A percentile compares a stretch with the other conserved stretches of the same genome.
Conservation (phyloP, 2,329 filamentous ascomycete species). For the Nigrospora oryzae region DNA sequence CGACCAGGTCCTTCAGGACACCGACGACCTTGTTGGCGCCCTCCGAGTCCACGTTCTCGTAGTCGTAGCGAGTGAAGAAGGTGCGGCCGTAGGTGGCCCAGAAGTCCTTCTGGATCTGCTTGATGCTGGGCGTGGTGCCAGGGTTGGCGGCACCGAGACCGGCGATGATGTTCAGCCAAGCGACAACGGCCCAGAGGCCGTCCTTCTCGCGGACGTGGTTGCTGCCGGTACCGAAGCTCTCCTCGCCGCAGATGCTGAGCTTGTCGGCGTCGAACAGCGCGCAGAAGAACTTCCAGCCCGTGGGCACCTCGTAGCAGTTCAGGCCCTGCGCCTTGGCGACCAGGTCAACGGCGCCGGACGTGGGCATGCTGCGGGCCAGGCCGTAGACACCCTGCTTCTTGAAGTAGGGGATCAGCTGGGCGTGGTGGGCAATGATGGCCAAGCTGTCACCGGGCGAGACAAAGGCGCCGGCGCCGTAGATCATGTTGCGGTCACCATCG, state of each 20-base stretch:
- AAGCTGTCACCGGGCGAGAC: slow-evolving; percentile 96
- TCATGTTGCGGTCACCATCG: slow-evolving; percentile 99
- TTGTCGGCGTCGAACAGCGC: slow-evolving; percentile 90
- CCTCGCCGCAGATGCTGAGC: slow-evolving; percentile 96
- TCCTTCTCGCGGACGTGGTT: slow-evolving; percentile 99
- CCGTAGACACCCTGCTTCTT: slow-evolving; percentile 94
- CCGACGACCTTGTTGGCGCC: slow-evolving; percentile 86
- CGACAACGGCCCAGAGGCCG: slow-evolving; percentile 92
- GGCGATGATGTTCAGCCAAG: slow-evolving; percentile 98
- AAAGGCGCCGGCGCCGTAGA: slow-evolving; percentile 93
- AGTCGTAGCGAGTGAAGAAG: slow-evolving; percentile 99
- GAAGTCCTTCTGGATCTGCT: slow-evolving; percentile 94
- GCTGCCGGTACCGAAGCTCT: slow-evolving; percentile 95
- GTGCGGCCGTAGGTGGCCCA: slow-evolving; percentile 94
- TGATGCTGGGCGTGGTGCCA: slow-evolving; percentile 79
- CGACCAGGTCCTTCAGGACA: slow-evolving; percentile 71
- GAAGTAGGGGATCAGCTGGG: slow-evolving; percentile 96
- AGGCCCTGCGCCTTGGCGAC: slow-evolving; percentile 93
- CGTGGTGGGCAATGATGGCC: slow-evolving; percentile 96
- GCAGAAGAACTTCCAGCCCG: slow-evolving; percentile 99
- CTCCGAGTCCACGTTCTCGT: slow-evolving; percentile 87
- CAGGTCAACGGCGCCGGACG: slow-evolving; percentile 87
- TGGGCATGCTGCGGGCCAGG: slow-evolving; percentile 95
- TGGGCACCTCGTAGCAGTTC: slow-evolving; percentile 91
- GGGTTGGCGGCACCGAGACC: slow-evolving; percentile 79